phyloP scores from a whole-genome alignment of 352 stramenopile genomes.

The Pythium guiyangense region DNA sequence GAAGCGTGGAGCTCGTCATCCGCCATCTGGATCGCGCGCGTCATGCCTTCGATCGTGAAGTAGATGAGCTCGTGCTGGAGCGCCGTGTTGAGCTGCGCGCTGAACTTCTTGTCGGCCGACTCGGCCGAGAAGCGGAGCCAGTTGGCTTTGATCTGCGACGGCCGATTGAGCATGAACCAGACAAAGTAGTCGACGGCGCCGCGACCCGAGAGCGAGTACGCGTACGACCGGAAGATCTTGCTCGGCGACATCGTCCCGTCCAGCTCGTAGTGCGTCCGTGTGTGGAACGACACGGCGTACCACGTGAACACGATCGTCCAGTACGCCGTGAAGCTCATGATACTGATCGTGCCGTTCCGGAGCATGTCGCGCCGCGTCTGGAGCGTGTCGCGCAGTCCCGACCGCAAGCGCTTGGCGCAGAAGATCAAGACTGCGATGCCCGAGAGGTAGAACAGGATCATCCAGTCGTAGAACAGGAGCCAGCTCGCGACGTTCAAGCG shows the following conservation, averaged over 20 bases:
- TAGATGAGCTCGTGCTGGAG: slow-evolving; percentile 87
- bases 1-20: slow-evolving; percentile 55
- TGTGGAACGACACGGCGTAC: slow-evolving; percentile 73
- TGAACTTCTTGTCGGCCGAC: slow-evolving; percentile 78
- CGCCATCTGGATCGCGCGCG: slow-evolving; percentile 56
- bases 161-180: slow-evolving; percentile 85
- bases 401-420: slow-evolving; percentile 58
- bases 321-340: slow-evolving; percentile 80
- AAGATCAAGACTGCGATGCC: slow-evolving; percentile 66
- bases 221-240: slow-evolving; percentile 60
- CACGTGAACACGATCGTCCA: slow-evolving; percentile 81
- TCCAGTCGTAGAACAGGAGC: slow-evolving; percentile 81
- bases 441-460: slow-evolving; percentile 81
- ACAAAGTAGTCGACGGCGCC: slow-evolving; percentile 77
- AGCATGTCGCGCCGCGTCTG: slow-evolving; percentile 76
- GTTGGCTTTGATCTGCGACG: slow-evolving; percentile 40
- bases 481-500: slow-evolving; percentile 68
- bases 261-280: slow-evolving; percentile 35
- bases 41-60: slow-evolving; percentile 89
- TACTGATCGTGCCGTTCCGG: slow-evolving; percentile 68
- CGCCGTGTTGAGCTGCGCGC: slow-evolving; percentile 83
- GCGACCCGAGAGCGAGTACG: slow-evolving; percentile 60
- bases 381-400: slow-evolving; percentile 65
- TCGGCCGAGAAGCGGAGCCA: slow-evolving; percentile 79
- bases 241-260: slow-evolving; percentile 35